Conservation (phyloP, 2,329 filamentous ascomycete species). For the Pochonia chlamydosporia region DNA sequence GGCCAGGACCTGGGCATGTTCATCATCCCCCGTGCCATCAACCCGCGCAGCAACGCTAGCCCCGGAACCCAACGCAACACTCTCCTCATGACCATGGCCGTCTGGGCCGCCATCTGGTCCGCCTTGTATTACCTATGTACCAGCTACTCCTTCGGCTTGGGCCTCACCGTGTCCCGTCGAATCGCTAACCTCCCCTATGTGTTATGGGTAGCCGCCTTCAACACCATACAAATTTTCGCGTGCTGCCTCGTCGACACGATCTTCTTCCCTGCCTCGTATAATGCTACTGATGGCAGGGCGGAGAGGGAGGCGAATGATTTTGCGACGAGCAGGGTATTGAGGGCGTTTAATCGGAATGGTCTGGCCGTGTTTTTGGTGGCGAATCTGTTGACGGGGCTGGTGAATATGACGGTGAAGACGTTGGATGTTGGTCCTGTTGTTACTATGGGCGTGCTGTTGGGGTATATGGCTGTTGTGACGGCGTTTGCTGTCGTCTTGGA, state of each 20-base stretch:
- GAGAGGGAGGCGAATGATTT: slow-evolving; percentile 60
- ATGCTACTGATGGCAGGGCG: slow-evolving; percentile 43
- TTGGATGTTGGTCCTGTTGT: slow-evolving; percentile 59
- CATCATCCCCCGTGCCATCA: slow-evolving; percentile 59
- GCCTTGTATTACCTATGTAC: slow-evolving; percentile 65
- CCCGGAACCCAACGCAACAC: slow-evolving; percentile 44
- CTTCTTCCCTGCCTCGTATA: slow-evolving; percentile 70
- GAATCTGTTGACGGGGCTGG: slow-evolving; percentile 80
- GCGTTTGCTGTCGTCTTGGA: slow-evolving; percentile 63
- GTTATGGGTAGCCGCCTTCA: slow-evolving; percentile 89
- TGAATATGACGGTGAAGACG: slow-evolving; percentile 84
- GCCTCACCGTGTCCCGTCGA: slow-evolving; percentile 75
- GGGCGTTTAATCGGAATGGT: slow-evolving; percentile 84
- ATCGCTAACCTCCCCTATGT: slow-evolving; percentile 92
- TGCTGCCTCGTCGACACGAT: slow-evolving; percentile 74
- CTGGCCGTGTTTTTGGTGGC: slow-evolving; percentile 79
- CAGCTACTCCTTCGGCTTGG: slow-evolving; percentile 62
- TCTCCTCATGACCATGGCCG: slow-evolving; percentile 57
- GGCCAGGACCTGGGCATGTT: slow-evolving; percentile 80
- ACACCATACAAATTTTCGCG: slow-evolving; percentile 71
- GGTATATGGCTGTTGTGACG: slow-evolving; percentile 64
- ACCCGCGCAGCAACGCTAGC: slow-evolving; percentile 34
- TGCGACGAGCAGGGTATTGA: slow-evolving; percentile 75
- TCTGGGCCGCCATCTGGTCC: slow-evolving; percentile 64
- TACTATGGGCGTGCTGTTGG: slow-evolving; percentile 70